A percentile compares a stretch with the other conserved stretches of the same genome.
These are phyloP conservation scores for Boletus tylopilopsis DNA, from an alignment of 768 basidiomycete species.

Conservation along the genomic window DNA sequence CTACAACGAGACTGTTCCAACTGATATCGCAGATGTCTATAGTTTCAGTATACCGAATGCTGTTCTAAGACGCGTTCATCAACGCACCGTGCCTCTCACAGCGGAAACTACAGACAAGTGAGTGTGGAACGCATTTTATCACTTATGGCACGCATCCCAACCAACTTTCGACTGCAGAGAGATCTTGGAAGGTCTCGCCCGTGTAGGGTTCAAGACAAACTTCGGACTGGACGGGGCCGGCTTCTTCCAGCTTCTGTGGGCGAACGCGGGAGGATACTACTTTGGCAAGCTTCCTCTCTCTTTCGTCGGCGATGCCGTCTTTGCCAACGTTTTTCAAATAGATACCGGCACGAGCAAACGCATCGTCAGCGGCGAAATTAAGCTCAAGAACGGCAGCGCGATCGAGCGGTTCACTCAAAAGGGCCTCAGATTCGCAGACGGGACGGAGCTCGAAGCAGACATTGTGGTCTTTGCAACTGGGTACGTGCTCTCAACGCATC, in stretches of 20 bases:
- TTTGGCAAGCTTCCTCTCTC: slow-evolving; percentile 25
- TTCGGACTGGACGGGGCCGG: slow-evolving; percentile 35
- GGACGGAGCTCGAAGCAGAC: background rate
- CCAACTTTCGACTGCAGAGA: slow-evolving; percentile 21
- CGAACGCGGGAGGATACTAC: slow-evolving; percentile 39
- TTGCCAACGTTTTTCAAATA: background rate
- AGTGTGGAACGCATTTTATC: background rate
- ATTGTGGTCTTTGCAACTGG: too few species aligned
- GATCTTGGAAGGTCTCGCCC: slow-evolving; percentile 34
- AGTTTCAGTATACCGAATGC: slow-evolving; percentile 14
- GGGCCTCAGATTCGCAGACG: slow-evolving; percentile 17
- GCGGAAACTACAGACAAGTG: slow-evolving; percentile 29
- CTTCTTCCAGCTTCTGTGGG: slow-evolving; percentile 24
- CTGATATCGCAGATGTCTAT: slow-evolving; percentile 21
- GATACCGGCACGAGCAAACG: slow-evolving; percentile 40
- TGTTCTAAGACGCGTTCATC: slow-evolving; percentile 14
- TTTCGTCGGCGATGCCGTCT: background rate
- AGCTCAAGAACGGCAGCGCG: slow-evolving; percentile 43
- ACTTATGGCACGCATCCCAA: background rate
- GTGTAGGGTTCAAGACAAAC: slow-evolving; percentile 37
- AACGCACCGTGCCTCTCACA: slow-evolving; percentile 13
- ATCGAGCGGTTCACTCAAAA: slow-evolving; percentile 31
- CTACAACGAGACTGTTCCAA: slow-evolving; percentile 10
- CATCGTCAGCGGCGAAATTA: slow-evolving; percentile 47
- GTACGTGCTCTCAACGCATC: too few species aligned